Base-by-base conservation (phyloP, 305 asterid genomes). In the Fraxinus velutina region DNA sequence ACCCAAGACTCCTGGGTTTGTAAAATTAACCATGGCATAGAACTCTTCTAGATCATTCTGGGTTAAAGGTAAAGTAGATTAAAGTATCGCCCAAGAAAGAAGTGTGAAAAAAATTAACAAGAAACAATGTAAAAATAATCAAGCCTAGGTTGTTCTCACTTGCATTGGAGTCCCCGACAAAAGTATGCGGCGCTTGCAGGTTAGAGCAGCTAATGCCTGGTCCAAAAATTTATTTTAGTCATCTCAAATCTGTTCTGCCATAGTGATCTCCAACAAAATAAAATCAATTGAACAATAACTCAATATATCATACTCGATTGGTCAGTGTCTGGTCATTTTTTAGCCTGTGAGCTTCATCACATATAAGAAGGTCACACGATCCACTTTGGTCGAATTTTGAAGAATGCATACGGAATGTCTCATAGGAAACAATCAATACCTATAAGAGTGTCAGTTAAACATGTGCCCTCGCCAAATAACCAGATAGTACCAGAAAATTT, bases 11-110 rank as follows among this genome's bases (percentile, higher is more conserved):
- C 97, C 99, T 34, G 98, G 97, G 85, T 96, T 94, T 30, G 99
- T 91, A 88, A 96, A 96, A 88, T 92, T 94, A 83, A 93, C 99
- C 98, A 96, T 96, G 81, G 99, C 90, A 85, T 92, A 96, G 88
- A 96, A 96, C 90, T 96, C 99, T 87, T 96, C 99, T 75, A 96
- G 93, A 87, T 96, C 98, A 88, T 96, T 96, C 98, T 96, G 92
- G 39, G 73, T 83, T 77, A 62, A 75, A 79, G 57, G 77, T 52
- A 84, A 64, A 82, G 66, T 78, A 77, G 78, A 29, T 32, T 30
- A 78, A 76, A 55, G 70, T 73, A 74, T 76, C 2, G 8, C 74
- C n/a, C 55, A 77, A 36, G 74, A 80, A 42, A 37, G 39, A 75
- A 80, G 57, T 78, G 44, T 15, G 76, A 30, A 30, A 77, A 70